Conservation (phyloP, 2,329 filamentous ascomycete species). For the Cercospora sp. region DNA sequence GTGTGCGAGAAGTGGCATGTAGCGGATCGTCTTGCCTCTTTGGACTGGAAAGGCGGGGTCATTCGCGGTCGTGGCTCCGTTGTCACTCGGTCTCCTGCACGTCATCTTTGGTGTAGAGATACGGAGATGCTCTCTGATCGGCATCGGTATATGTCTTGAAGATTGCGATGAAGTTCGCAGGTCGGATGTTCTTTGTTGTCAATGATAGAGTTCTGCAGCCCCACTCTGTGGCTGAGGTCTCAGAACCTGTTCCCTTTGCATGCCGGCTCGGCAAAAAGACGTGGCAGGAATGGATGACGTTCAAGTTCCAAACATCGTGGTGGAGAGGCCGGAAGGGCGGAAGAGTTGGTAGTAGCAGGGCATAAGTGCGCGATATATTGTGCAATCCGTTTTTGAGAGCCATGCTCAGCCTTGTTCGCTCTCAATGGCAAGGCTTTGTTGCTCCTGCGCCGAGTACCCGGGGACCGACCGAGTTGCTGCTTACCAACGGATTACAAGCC, state of each 20-base stretch:
- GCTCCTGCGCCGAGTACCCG: background rate
- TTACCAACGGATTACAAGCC: background rate
- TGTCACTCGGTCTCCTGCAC: background rate
- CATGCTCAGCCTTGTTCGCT: background rate
- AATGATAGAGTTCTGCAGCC: slow-evolving; percentile 1
- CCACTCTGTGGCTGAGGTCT: slow-evolving; percentile 2
- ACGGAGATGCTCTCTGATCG: background rate
- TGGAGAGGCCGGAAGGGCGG: background rate
- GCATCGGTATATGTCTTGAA: background rate
- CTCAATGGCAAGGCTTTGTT: background rate
- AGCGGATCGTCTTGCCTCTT: slow-evolving; percentile 8
- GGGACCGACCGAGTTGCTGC: background rate
- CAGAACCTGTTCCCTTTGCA: background rate
- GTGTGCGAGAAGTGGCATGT: background rate
- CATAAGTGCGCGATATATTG: slow-evolving; percentile 7
- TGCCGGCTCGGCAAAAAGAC: slow-evolving; percentile 6
- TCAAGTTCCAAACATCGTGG: background rate
- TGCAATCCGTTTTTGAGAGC: background rate
- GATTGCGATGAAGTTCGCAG: background rate
- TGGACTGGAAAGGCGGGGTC: background rate
- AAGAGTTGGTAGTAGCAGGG: background rate
- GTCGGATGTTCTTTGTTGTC: background rate
- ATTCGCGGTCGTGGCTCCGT: background rate
- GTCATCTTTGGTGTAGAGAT: background rate
- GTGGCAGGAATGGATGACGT: slow-evolving; percentile 20